Base-by-base conservation (phyloP, 108 stramenopile species). In the Aurantiochytrium sp. region DNA sequence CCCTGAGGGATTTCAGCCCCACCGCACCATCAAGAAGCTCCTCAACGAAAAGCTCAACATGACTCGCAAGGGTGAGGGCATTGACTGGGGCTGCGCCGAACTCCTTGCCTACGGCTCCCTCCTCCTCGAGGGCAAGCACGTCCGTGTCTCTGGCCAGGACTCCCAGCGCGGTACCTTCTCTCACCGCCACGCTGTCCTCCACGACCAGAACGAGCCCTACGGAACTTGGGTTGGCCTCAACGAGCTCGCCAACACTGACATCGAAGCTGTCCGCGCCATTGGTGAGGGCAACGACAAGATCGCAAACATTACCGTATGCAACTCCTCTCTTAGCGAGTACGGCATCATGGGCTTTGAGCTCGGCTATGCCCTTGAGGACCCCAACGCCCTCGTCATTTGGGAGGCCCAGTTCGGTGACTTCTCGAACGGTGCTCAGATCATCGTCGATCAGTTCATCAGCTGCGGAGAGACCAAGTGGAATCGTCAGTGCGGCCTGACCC, bases 351-450 rank as follows among this genome's bases (percentile, higher is more conserved):
- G 98, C n/a, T 99, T 99, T 91, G 99, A 99, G 93, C 94, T 96
- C 88, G 99, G 99, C 57, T 99, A 99, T 95, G 94, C 94, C 58
- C 90, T 98, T 43, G 98, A 99, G 92, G 97, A 97, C 89, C 99
- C 99, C 60, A 98, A 99, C 90, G 95, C 95, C 6, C 93, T 99
- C 45, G 90, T 97, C 88, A 88, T 98, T 10, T 99, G 99, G 99
- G 99, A 99, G 93, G 99, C 98, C 18, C 99, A 99, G 89, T 99
- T 99, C 91, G 99, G 99, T 29, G 99, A 99, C 93, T 99, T 99
- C 90, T 95, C 95, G 64, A 98, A 98, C 91, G 97, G 98, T 42
- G 98, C 99, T 28, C 99, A 99, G 93, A 94, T 97, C 72, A 96
- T 99, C 93, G 96, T 99, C 88, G 99, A 99, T 94, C 98, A 98